Conservation (phyloP, 768 basidiomycete species). For the Naematelia aurantialba region DNA sequence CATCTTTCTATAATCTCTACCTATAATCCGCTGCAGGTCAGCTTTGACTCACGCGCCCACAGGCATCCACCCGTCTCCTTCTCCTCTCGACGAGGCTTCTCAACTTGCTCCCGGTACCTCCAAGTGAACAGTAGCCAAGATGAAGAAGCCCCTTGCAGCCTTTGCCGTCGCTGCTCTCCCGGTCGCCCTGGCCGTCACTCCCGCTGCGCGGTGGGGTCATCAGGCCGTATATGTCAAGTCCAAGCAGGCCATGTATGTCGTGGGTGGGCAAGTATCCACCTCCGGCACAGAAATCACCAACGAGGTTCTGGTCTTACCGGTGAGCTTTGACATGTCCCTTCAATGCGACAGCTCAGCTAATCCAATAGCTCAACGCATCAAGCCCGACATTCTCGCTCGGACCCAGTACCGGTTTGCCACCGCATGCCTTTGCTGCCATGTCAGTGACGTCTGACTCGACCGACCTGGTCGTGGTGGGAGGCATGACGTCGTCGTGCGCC, state of each 20-base stretch:
- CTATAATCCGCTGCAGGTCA: conserved; percentile 30
- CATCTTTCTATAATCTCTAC: conserved; percentile 2
- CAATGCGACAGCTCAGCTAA: not conserved
- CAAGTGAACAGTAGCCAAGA: not conserved
- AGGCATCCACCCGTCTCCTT: not conserved
- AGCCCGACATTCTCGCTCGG: conserved; percentile 38
- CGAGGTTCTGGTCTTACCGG: conserved; percentile 43
- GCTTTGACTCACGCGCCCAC: conserved; percentile 4
- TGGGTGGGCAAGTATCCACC: conserved; percentile 41
- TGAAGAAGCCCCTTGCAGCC: conserved; percentile 9
- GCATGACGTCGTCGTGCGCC: conserved; percentile 43
- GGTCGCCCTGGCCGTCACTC: conserved; percentile 21
- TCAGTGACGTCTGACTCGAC: conserved; percentile 23
- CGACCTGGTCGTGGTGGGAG: conserved; percentile 39
- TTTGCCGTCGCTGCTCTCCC: conserved; percentile 17
- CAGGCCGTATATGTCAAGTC: conserved; percentile 45
- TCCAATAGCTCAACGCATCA: conserved; percentile 32
- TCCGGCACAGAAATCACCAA: conserved; percentile 43
- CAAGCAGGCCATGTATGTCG: conserved; percentile 43
- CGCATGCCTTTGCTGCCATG: conserved; percentile 45
- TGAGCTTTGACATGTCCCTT: conserved; percentile 17
- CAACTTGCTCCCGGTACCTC: not conserved
- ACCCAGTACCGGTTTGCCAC: conserved; percentile 32
- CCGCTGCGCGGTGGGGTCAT: conserved; percentile 47
- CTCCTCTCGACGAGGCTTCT: conserved; percentile 37